Base-by-base conservation (phyloP, 176 grass and related monocot genomes). In the Calamus simplicifolius region DNA sequence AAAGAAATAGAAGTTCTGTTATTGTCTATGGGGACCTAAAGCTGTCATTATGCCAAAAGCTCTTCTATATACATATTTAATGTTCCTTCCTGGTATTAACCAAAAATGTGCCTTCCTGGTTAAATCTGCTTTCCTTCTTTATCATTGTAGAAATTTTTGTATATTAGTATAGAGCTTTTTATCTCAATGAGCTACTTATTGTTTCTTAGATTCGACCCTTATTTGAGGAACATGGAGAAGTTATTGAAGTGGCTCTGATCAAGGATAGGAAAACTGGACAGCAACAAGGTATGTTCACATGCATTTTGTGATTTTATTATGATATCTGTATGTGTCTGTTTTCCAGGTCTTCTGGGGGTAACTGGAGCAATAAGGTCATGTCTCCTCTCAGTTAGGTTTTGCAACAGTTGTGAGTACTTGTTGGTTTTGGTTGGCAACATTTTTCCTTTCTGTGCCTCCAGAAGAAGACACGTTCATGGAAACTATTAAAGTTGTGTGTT, bases 221-320 rank as follows among this genome's bases (percentile, higher is more conserved):
- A 63, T 98, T 98, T 73, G 93, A 98, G 85, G 81, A 92, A 27
- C 93, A 98, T 69, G 93, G 93, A 50, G 66, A 89, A 81, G 93
- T 98, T 73, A 71, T 98, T 73, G 93, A 98, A 81, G 93, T 98
- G 56, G 93, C 93, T 65, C 78, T 98, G 66, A 98, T 98, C 73
- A 98, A 82, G 75, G 93, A 92, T 85, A 92, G 77, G 66, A 92
- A 92, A 52, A 98, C 84, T 10, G 93, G 93, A 52, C 77, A 98
- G 70, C 88, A 98, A 75, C 87, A 90, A 98, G 93, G 93, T 98
- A 65, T 1, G 69, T 16, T 72, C 74, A 64, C 49, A 61, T 76
- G 57, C 5, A 29, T 48, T 82, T 73, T 82, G 48, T 21, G 51
- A 73, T 69, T 10, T 62, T 62, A 54, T 64, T 79, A 64, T 89